Evolutionary conservation across 2,329 filamentous ascomycete genomes (phyloP).

Genomic region (Aureobasidium lini): DNA sequence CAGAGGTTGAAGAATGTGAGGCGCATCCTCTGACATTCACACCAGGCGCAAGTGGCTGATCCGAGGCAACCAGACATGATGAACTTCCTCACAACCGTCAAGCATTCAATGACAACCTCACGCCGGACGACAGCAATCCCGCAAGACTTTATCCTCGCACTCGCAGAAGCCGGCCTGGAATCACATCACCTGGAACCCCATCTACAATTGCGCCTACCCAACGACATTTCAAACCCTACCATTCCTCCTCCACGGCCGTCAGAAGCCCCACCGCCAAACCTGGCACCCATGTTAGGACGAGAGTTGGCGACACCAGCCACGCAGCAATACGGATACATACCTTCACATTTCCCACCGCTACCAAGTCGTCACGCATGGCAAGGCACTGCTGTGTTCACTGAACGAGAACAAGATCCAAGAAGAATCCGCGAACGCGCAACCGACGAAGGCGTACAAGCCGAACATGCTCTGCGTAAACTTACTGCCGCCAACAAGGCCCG

Average conservation of each 20-base stretch:
- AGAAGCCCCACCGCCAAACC: constrained; percentile 34
- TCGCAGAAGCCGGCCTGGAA: constrained; percentile 28
- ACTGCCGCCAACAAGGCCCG: constrained; percentile 32
- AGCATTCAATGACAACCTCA: constrained; percentile 50
- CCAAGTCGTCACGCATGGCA: constrained; percentile 59
- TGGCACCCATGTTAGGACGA: constrained; percentile 45
- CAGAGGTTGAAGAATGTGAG: constrained; percentile 46
- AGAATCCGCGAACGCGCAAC: constrained; percentile 55
- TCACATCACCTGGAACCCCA: constrained; percentile 30
- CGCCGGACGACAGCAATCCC: constrained; percentile 50
- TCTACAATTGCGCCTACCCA: constrained; percentile 31
- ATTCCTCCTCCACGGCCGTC: constrained; percentile 35
- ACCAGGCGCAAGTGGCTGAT: constrained; percentile 33
- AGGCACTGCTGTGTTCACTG: constrained; percentile 50
- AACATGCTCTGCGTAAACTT: constrained; percentile 57
- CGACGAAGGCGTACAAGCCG: constrained; percentile 57
- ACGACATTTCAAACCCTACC: constrained; percentile 28
- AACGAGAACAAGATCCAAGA: constrained; percentile 51
- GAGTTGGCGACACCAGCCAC: constrained; percentile 42
- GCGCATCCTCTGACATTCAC: not conserved
- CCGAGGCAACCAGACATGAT: constrained; percentile 40
- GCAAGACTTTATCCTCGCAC: constrained; percentile 50
- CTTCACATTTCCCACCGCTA: constrained; percentile 53
- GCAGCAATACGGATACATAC: constrained; percentile 46
- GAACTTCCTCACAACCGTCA: constrained; percentile 46